phyloP scores from a whole-genome alignment of 2,329 filamentous ascomycete species.

The Dissoconium aciculare region DNA sequence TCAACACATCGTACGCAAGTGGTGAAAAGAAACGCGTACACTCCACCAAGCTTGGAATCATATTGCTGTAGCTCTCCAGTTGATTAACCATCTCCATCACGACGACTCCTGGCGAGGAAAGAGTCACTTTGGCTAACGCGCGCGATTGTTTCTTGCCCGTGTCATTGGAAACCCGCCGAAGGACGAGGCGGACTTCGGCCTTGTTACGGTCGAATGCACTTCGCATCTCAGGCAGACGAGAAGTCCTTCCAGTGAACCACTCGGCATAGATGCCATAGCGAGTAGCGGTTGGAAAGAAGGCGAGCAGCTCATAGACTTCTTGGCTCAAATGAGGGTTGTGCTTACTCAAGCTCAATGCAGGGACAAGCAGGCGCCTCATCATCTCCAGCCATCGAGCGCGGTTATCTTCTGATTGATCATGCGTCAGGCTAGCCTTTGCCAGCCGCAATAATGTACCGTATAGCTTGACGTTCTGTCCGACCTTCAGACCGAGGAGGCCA shows the following conservation, averaged over 20 bases:
- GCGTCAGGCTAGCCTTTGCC: conserved; percentile 56
- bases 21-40: conserved; percentile 89
- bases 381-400: conserved; percentile 68
- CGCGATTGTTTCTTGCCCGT: conserved; percentile 79
- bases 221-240: conserved; percentile 61
- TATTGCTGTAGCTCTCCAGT: conserved; percentile 85
- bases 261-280: conserved; percentile 86
- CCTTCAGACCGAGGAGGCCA: conserved; percentile 74
- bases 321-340: conserved; percentile 73
- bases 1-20: conserved; percentile 80
- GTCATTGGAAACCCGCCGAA: conserved; percentile 79
- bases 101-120: conserved; percentile 78
- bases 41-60: conserved; percentile 88
- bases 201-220: conserved; percentile 62
- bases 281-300: conserved; percentile 57
- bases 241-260: conserved; percentile 66
- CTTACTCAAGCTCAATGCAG: conserved; percentile 72
- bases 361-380: conserved; percentile 69
- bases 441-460: conserved; percentile 75
- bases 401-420: conserved; percentile 58
- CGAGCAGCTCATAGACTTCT: conserved; percentile 72
- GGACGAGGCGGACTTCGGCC: conserved; percentile 65
- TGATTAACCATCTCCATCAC: conserved; percentile 80
- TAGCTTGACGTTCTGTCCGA: conserved; percentile 67
- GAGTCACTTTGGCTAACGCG: conserved; percentile 79